Percentiles rank a stretch among this genome's conserved stretches.
phyloP scores from a whole-genome alignment of 2,329 filamentous ascomycete genomes.

The Ceratocystis cacaofunesta region DNA sequence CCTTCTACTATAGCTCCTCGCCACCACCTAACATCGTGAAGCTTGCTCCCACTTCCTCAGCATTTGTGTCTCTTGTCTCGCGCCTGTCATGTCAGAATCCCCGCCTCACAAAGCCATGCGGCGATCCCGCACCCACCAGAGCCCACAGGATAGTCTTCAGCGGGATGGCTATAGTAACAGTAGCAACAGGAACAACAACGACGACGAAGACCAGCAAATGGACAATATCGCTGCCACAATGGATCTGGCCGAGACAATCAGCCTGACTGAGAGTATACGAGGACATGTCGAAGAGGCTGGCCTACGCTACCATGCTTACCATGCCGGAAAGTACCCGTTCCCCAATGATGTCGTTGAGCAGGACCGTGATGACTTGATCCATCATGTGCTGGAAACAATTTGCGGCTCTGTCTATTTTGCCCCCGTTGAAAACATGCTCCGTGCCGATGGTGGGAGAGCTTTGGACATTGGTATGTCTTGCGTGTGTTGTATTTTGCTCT shows the following conservation, averaged over 20 bases:
- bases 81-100: constrained; percentile 6
- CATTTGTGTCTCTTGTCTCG: not conserved
- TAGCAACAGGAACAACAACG: not conserved
- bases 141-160: not conserved
- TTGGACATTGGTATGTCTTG: constrained; percentile 32
- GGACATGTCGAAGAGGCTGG: constrained; percentile 30
- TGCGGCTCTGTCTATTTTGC: constrained; percentile 30
- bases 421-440: constrained; percentile 28
- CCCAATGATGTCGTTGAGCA: constrained; percentile 32
- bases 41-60: constrained; percentile 12
- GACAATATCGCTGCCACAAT: not conserved
- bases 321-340: constrained; percentile 29
- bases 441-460: constrained; percentile 27
- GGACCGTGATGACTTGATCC: constrained; percentile 29
- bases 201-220: not conserved
- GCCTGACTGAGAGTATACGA: constrained; percentile 30
- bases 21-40: too few species aligned
- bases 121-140: constrained; percentile 6
- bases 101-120: constrained; percentile 10
- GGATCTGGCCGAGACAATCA: constrained; percentile 23
- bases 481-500: constrained; percentile 22
- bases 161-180: not conserved
- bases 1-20: too few species aligned
- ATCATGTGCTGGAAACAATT: constrained; percentile 27
- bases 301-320: constrained; percentile 30